These are phyloP conservation scores for Candida smagusa DNA, from an alignment of 1,139 yeast species.

Conservation along the genomic window DNA sequence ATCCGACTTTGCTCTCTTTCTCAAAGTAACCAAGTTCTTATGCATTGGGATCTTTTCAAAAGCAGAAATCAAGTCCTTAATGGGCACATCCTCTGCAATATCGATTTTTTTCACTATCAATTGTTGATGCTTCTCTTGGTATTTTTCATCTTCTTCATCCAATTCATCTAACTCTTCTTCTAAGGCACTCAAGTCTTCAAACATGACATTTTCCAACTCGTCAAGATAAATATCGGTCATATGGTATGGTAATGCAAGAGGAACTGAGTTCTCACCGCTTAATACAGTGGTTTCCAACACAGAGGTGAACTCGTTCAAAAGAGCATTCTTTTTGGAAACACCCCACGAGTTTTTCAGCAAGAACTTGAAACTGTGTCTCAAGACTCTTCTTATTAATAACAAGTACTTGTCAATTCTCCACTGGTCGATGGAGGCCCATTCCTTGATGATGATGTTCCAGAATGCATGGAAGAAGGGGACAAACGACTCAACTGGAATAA, in stretches of 20 bases:
- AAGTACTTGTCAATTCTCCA: constrained; percentile 87
- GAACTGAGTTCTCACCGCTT: constrained; percentile 56
- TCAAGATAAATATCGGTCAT: constrained; percentile 80
- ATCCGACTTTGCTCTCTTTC: constrained; percentile 63
- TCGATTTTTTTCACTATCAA: constrained; percentile 22
- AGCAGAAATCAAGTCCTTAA: constrained; percentile 53
- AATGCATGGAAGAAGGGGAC: constrained; percentile 66
- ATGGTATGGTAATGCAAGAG: constrained; percentile 82
- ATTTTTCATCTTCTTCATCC: constrained; percentile 25
- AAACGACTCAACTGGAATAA: constrained; percentile 40
- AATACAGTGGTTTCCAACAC: constrained; percentile 38
- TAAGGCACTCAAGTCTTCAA: constrained; percentile 39
- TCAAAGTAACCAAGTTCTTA: constrained; percentile 59
- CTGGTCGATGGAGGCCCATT: constrained; percentile 84
- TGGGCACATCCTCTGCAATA: constrained; percentile 48
- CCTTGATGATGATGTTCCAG: constrained; percentile 75
- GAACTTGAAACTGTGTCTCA: constrained; percentile 62
- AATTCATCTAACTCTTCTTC: constrained; percentile 40
- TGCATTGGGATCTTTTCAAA: constrained; percentile 50
- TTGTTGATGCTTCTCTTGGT: constrained; percentile 25
- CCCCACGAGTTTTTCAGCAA: constrained; percentile 56
- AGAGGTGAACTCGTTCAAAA: constrained; percentile 46
- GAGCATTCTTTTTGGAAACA: constrained; percentile 24
- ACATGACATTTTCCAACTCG: constrained; percentile 70
- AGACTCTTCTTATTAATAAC: constrained; percentile 72